Evolutionary conservation across 2,329 filamentous ascomycete genomes (phyloP).

Genomic region (Plectosphaerella cucumerina): DNA sequence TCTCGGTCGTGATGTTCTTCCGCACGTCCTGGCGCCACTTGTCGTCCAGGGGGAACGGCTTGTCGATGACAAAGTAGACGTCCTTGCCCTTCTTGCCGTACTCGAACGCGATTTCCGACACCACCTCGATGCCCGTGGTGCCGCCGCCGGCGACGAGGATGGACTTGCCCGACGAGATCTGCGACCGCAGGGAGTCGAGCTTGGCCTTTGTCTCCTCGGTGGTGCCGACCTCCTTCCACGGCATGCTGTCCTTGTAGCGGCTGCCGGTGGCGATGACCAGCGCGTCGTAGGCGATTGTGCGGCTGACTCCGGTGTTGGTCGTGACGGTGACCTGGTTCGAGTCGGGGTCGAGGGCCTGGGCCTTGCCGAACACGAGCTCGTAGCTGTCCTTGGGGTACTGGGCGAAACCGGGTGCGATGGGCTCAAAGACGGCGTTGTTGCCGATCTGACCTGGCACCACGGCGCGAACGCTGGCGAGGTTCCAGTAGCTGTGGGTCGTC

Average conservation of each 20-base stretch:
- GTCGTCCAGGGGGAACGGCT: conserved; percentile 31
- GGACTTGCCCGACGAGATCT: conserved; percentile 37
- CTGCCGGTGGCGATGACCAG: conserved; percentile 51
- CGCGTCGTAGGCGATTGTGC: conserved; percentile 41
- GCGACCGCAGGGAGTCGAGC: conserved; percentile 28
- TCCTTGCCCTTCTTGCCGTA: conserved; percentile 42
- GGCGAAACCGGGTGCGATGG: conserved; percentile 39
- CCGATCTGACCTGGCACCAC: conserved; percentile 43
- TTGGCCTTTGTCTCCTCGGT: conserved; percentile 35
- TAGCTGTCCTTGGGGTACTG: conserved; percentile 39
- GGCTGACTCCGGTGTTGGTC: conserved; percentile 21
- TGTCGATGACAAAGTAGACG: conserved; percentile 37
- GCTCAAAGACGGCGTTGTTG: conserved; percentile 41
- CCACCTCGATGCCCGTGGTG: conserved; percentile 44
- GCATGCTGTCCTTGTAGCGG: conserved; percentile 34
- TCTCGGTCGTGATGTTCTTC: conserved; percentile 29
- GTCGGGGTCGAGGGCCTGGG: conserved; percentile 26
- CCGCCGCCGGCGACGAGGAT: conserved; percentile 51
- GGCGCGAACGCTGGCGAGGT: conserved; percentile 50
- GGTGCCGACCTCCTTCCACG: conserved; percentile 44
- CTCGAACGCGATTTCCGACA: conserved; percentile 45
- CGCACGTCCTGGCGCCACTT: conserved; percentile 30
- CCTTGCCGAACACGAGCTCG: conserved; percentile 46
- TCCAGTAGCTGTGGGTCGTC: conserved; percentile 46
- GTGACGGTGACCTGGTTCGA: conserved; percentile 32